Base-by-base conservation (phyloP, 208 protist genomes). In the Trypanosoma mega region DNA sequence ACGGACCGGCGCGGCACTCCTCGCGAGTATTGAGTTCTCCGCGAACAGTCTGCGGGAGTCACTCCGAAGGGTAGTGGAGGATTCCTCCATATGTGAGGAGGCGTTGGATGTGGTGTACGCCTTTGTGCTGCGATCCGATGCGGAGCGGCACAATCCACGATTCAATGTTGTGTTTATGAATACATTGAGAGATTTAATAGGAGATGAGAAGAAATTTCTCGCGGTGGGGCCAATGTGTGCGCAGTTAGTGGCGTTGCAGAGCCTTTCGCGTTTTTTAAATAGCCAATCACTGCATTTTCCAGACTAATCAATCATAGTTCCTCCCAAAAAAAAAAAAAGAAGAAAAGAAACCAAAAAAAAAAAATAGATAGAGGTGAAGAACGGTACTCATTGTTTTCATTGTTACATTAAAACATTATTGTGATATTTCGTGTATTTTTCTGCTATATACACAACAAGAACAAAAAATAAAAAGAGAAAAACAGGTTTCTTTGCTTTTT, bases 201-300 rank as follows among this genome's bases (percentile, higher is more conserved):
- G 41, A 2, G 72, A 90, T 39, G 77, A 90, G n/a, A 41, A 69
- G 18, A 30, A 80, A 11, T 87, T 82, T 51, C 67, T 61, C 30
- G 63, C 76, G 2, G 83, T 72, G 0, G 76, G 63, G 0, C 80
- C 87, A 18, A 66, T 94, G 24, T 94, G 83, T 62, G 72, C 72
- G 9, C 87, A 94, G 57, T 64, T 94, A 36, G 79, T 80, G 11
- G 73, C 83, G 29, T 51, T 94, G 33, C 74, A 87, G 56, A 65
- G 78, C 2, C 51, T 90, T n/a, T n/a, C n/a, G n/a, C n/a, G n/a
- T n/a, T 0, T 44, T 69, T 1, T 34, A 78, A 34, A 63, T 8
- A 21, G 2, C 3, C 5, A 41, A 36, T 2, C 24, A 9, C 0
- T 12, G 7, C n/a, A n/a, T n/a, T n/a, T n/a, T n/a, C n/a, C n/a